Percentiles rank a stretch among this genome's conserved stretches.
Conservation (phyloP, 1,284 basidiomycete species). For the Coniferiporia sulphurascens region DNA sequence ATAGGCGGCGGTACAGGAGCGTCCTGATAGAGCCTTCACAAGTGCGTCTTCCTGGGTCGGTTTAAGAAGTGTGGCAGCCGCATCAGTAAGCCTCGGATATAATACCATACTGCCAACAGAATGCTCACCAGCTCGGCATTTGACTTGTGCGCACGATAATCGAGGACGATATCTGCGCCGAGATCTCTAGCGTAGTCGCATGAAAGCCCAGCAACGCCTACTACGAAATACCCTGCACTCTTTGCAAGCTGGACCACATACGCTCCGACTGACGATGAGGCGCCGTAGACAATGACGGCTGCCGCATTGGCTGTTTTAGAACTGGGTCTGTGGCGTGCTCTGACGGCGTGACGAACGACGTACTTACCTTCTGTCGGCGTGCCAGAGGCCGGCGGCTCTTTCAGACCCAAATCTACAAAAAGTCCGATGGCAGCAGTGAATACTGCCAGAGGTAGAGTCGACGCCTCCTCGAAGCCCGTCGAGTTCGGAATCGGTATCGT, state of each 20-base stretch:
- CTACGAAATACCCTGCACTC: slow-evolving; percentile 22
- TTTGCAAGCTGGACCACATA: slow-evolving; percentile 32
- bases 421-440: slow-evolving; percentile 32
- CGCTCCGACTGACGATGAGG: slow-evolving; percentile 29
- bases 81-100: neutral
- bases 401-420: slow-evolving; percentile 24
- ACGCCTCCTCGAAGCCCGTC: slow-evolving; percentile 28
- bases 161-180: slow-evolving; percentile 27
- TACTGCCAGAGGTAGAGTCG: slow-evolving; percentile 29
- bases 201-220: slow-evolving; percentile 28
- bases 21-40: neutral
- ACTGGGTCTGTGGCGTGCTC: neutral
- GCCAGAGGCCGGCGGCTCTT: slow-evolving; percentile 14
- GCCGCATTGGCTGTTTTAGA: slow-evolving; percentile 2
- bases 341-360: neutral
- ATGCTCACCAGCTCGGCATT: neutral
- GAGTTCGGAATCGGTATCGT: slow-evolving; percentile 6
- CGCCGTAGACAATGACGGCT: slow-evolving; percentile 30
- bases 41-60: slow-evolving; percentile 6
- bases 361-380: neutral
- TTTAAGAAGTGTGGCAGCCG: neutral
- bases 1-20: neutral
- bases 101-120: neutral
- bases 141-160: slow-evolving; percentile 25
- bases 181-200: slow-evolving; percentile 19